Percentiles rank a stretch among this genome's conserved stretches.
Evolutionary conservation across 495 filamentous ascomycete genomes (phyloP).

Genomic region (Oleoguttula mirabilis): DNA sequence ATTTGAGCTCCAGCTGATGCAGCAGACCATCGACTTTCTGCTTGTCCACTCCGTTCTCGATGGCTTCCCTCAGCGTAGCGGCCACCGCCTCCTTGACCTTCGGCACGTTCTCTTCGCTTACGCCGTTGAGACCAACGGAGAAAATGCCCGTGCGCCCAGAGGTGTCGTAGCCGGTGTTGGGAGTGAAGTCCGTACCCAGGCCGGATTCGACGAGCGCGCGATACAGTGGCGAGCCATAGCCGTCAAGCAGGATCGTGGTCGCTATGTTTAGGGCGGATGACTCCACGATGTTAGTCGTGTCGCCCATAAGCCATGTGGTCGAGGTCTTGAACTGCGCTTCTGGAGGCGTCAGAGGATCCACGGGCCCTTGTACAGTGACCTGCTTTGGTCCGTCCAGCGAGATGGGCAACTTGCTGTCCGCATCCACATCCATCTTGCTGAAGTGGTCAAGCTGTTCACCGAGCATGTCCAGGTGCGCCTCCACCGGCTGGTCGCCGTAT

Average conservation of each 20-base stretch:
- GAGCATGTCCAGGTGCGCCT: constrained; percentile 65
- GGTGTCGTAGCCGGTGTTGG: constrained; percentile 82
- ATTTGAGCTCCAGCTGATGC: constrained; percentile 76
- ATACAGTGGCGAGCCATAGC: constrained; percentile 91
- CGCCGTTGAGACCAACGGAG: constrained; percentile 79
- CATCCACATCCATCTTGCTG: constrained; percentile 53
- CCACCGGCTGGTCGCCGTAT: constrained; percentile 84
- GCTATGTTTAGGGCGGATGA: constrained; percentile 73
- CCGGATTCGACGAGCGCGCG: constrained; percentile 81
- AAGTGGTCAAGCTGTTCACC: constrained; percentile 60
- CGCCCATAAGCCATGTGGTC: constrained; percentile 79
- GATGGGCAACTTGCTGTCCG: constrained; percentile 54
- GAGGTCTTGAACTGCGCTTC: constrained; percentile 89
- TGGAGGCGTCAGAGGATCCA: constrained; percentile 76
- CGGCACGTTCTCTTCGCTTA: constrained; percentile 62
- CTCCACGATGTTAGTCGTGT: constrained; percentile 68
- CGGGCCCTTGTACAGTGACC: constrained; percentile 63
- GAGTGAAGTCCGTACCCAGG: constrained; percentile 81
- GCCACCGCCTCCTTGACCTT: constrained; percentile 62
- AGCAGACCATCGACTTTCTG: constrained; percentile 86
- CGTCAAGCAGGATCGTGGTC: constrained; percentile 73
- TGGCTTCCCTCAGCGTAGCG: constrained; percentile 51
- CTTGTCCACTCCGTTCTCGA: constrained; percentile 66
- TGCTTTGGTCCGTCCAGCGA: constrained; percentile 54
- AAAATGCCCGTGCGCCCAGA: constrained; percentile 68